Evolutionary conservation across 2,329 filamentous ascomycete species (phyloP).

Genomic region (Ascochyta pisi): DNA sequence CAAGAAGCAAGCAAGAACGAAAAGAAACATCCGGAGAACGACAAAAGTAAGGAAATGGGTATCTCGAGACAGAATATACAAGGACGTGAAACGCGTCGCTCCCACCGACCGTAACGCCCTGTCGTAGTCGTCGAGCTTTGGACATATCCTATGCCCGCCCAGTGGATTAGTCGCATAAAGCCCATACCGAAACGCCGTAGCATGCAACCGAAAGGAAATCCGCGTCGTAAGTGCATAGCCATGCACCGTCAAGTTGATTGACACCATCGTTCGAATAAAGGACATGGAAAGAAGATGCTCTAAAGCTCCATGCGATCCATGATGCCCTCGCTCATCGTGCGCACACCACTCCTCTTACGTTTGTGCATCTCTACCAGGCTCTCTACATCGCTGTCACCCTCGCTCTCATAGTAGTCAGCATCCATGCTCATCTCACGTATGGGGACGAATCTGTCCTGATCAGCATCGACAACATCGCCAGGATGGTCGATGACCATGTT

Average conservation of each 20-base stretch:
- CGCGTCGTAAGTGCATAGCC: constrained; percentile 8
- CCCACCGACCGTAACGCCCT: constrained; percentile 23
- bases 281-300: background rate
- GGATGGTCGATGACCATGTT: constrained; percentile 49
- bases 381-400: constrained; percentile 46
- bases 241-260: constrained; percentile 18
- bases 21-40: background rate
- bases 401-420: constrained; percentile 40
- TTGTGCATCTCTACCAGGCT: constrained; percentile 32
- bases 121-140: constrained; percentile 21
- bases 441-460: constrained; percentile 47
- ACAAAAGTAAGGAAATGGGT: constrained; percentile 8
- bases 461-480: constrained; percentile 48
- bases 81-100: constrained; percentile 21
- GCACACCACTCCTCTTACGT: constrained; percentile 56
- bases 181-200: constrained; percentile 5
- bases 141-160: constrained; percentile 11
- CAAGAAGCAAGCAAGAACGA: too few species aligned
- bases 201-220: constrained; percentile 12
- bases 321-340: constrained; percentile 62
- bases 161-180: constrained; percentile 5
- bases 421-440: constrained; percentile 42
- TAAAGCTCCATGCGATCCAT: constrained; percentile 61
- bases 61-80: constrained; percentile 20
- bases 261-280: background rate